Evolutionary conservation across 139 green algal species (phyloP).

Genomic region (Chara braunii): DNA sequence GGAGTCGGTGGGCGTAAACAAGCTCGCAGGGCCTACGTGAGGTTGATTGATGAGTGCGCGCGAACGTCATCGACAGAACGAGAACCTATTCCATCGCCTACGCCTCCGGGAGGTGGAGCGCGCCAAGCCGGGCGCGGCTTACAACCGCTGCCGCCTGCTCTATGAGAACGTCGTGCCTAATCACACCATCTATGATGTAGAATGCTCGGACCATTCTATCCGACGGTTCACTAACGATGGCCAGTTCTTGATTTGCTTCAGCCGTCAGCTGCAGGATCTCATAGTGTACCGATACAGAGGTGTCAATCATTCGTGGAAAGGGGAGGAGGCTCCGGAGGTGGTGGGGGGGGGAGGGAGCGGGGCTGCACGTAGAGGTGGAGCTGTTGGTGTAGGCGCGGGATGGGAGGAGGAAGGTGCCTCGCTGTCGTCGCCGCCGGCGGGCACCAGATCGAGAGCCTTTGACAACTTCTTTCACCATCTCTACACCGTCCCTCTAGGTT

Average conservation of each 20-base stretch:
- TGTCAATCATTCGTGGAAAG: background rate
- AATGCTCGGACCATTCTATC: constrained; percentile 32
- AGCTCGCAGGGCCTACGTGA: background rate
- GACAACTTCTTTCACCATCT: constrained; percentile 30
- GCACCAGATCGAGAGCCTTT: too few relatives aligned
- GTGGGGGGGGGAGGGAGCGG: too few relatives aligned
- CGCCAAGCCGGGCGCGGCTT: constrained; percentile 6
- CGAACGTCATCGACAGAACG: background rate
- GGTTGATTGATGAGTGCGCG: background rate
- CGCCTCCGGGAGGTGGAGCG: constrained; percentile 6
- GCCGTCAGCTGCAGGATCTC: constrained; percentile 21
- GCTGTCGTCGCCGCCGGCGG: too few relatives aligned
- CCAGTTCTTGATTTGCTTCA: constrained; percentile 40
- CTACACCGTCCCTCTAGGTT: constrained; percentile 14
- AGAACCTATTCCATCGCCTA: constrained; percentile 22
- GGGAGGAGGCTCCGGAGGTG: constrained; percentile 1
- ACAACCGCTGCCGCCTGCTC: constrained; percentile 8
- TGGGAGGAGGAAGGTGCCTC: too few relatives aligned
- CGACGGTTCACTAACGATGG: constrained; percentile 42
- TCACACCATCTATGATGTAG: constrained; percentile 35
- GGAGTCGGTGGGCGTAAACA: background rate
- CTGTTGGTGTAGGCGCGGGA: too few relatives aligned
- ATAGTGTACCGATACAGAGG: constrained; percentile 44
- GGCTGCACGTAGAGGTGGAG: too few relatives aligned
- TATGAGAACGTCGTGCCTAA: constrained; percentile 38